Evolutionary conservation across 306 rosid species (phyloP), one percentile per base, ranked within the genome.

Genomic region (Lathyrus aphaca): DNA sequence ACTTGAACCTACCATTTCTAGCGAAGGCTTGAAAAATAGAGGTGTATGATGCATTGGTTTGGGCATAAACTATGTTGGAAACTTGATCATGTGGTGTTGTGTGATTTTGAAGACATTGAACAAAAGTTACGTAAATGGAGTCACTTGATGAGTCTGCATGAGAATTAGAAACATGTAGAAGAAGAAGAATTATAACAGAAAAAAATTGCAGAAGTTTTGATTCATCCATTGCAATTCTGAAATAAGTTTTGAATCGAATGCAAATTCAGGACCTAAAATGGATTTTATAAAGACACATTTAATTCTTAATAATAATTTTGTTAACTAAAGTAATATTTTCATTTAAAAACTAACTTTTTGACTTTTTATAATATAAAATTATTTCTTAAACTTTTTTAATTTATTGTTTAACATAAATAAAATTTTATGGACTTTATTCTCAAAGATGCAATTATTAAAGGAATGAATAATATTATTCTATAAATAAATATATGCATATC

Each of bases 1-100:
- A 35, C 39, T 64, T 79, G 78, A 73, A 85, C 66, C 88, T 66
- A 19, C 75, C 75, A 61, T 87, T 85, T 51, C 86, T 15, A 35
- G 65, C 62, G 53, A 77, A 83, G 42, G 75, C 58, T 18, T 35
- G 32, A 49, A 85, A 75, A 30, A 76, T 60, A 0, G 83, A 76
- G n/a, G 46, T 35, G 63, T 78, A 87, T 12, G 86, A 82, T 38
- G 71, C 9, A 35, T 79, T 74, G 50, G 76, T 42, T 66, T 66
- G 76, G 17, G 82, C 57, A 45, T 61, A 81, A 12, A 85, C 23
- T 27, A 71, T 65, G 68, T 64, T 59, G 11, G 81, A 64, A 57
- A 80, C 53, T 45, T 77, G 82, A 61, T 32, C 45, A 17, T 43
- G 18, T 21, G 42, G 54, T 56, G 56, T 39, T 11, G 80, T 75